Evolutionary conservation across 129 eudicot genomes (phyloP).

Genomic region (Glebionis coronaria): DNA sequence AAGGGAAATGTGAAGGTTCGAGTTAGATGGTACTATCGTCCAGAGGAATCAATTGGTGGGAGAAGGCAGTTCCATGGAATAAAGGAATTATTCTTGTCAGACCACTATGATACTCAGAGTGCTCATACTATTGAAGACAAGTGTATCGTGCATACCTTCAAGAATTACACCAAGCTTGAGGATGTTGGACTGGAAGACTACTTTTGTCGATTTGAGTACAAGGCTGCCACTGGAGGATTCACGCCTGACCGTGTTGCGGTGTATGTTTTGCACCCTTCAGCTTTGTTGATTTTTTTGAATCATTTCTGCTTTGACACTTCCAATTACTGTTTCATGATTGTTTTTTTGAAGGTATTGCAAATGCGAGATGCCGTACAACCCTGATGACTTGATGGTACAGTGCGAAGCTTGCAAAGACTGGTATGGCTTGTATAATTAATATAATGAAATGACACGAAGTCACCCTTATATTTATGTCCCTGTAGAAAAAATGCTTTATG

Average conservation of each 20-base stretch:
- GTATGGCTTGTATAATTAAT: constrained; percentile 27
- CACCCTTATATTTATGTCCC: too few species aligned
- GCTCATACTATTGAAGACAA: constrained; percentile 62
- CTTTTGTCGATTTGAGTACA: constrained; percentile 67
- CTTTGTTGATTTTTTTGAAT: constrained; percentile 2
- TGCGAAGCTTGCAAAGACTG: constrained; percentile 71
- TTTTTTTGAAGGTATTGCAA: constrained; percentile 55
- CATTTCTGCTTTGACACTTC: background rate
- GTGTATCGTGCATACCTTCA: constrained; percentile 65
- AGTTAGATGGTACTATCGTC: constrained; percentile 70
- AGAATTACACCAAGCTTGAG: constrained; percentile 63
- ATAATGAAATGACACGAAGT: background rate
- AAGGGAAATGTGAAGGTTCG: constrained; percentile 51
- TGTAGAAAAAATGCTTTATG: background rate
- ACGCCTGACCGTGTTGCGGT: constrained; percentile 66
- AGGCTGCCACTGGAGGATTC: constrained; percentile 64
- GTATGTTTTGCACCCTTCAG: constrained; percentile 25
- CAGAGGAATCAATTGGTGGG: constrained; percentile 71
- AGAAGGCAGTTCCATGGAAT: constrained; percentile 65
- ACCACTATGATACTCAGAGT: constrained; percentile 65
- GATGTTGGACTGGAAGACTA: constrained; percentile 69
- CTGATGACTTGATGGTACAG: constrained; percentile 66
- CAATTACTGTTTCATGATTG: background rate
- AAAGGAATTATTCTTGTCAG: constrained; percentile 63
- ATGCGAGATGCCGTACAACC: constrained; percentile 70